A percentile compares a stretch with the other conserved stretches of the same genome.
phyloP scores from a whole-genome alignment of 2,329 filamentous ascomycete genomes.

The Nemania bipapillata region DNA sequence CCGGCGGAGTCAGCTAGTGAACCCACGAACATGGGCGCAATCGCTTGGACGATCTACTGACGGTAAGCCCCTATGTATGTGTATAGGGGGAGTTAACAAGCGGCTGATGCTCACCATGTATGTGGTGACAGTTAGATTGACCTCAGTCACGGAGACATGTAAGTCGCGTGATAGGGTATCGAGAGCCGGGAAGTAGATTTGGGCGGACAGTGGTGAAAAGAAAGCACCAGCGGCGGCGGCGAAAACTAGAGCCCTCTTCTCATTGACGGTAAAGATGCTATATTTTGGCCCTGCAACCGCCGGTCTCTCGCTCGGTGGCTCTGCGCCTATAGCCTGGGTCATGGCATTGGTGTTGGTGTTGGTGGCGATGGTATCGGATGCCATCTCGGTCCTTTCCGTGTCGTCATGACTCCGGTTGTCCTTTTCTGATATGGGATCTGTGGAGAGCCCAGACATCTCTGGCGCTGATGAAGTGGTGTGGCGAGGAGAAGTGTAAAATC shows the following conservation, averaged over 20 bases:
- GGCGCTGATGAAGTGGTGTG: neutral
- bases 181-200: conserved; percentile 61
- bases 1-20: conserved; percentile 61
- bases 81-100: conserved; percentile 17
- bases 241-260: conserved; percentile 50
- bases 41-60: conserved; percentile 61
- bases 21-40: conserved; percentile 63
- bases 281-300: conserved; percentile 20
- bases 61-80: conserved; percentile 47
- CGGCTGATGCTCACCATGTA: conserved; percentile 47
- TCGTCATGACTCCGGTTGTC: conserved; percentile 5
- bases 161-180: conserved; percentile 55
- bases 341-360: no score
- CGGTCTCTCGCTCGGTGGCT: conserved; percentile 31
- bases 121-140: conserved; percentile 53
- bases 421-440: conserved; percentile 1
- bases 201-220: conserved; percentile 50
- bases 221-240: conserved; percentile 49
- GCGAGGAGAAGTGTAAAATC: neutral
- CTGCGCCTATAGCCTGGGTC: neutral
- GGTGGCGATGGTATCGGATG: conserved; percentile 7
- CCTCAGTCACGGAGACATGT: conserved; percentile 50
- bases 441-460: conserved; percentile 18
- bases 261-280: conserved; percentile 45
- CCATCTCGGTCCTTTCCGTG: conserved; percentile 3